These are phyloP conservation scores for Bidens hawaiensis DNA, from an alignment of 140 eudicot genomes.

Conservation along the genomic window DNA sequence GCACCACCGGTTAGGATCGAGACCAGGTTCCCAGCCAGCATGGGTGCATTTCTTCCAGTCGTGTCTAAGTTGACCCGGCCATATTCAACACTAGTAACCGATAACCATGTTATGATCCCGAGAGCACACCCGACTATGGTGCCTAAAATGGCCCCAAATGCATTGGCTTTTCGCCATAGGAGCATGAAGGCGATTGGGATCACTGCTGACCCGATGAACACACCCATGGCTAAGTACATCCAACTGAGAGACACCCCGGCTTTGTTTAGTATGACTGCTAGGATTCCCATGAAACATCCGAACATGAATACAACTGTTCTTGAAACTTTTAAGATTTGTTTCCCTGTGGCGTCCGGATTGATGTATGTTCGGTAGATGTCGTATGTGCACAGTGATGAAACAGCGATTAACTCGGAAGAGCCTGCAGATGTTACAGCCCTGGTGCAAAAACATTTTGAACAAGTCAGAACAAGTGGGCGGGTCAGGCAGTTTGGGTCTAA, in stretches of 20 bases:
- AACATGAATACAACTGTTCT: slow-evolving; percentile 63
- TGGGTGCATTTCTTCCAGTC: slow-evolving; percentile 93
- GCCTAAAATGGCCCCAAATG: slow-evolving; percentile 82
- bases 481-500: background rate
- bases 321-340: slow-evolving; percentile 84
- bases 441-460: slow-evolving; percentile 12
- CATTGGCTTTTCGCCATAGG: slow-evolving; percentile 87
- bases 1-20: slow-evolving; percentile 87
- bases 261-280: slow-evolving; percentile 89
- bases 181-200: slow-evolving; percentile 94
- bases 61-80: slow-evolving; percentile 86
- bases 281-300: slow-evolving; percentile 91
- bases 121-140: slow-evolving; percentile 61
- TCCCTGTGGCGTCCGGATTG: slow-evolving; percentile 86
- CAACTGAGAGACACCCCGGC: slow-evolving; percentile 90
- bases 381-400: slow-evolving; percentile 91
- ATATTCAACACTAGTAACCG: slow-evolving; percentile 73
- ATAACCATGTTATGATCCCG: slow-evolving; percentile 74
- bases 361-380: slow-evolving; percentile 94
- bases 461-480: background rate
- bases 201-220: slow-evolving; percentile 92
- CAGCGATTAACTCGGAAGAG: slow-evolving; percentile 92
- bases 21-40: slow-evolving; percentile 92
- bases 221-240: slow-evolving; percentile 99
- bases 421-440: slow-evolving; percentile 99